These are phyloP conservation scores for Candida sanyiensis DNA, from an alignment of 805 yeast species.

Conservation along the genomic window DNA sequence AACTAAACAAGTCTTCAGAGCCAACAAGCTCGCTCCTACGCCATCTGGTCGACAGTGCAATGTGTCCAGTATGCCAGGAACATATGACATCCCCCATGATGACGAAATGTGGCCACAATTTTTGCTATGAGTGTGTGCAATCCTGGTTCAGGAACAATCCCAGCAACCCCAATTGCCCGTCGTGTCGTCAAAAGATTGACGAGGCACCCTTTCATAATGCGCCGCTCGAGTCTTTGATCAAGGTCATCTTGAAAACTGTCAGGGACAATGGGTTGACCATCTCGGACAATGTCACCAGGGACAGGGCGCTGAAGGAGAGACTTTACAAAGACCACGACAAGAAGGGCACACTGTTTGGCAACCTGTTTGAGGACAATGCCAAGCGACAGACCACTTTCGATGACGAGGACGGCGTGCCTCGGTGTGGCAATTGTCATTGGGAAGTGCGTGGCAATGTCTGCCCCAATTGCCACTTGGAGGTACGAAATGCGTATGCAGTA, in stretches of 20 bases:
- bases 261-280: background rate
- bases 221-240: background rate
- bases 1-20: constrained; percentile 12
- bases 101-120: constrained; percentile 67
- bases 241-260: background rate
- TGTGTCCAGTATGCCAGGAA: constrained; percentile 66
- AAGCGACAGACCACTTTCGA: constrained; percentile 50
- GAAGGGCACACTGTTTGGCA: constrained; percentile 39
- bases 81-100: constrained; percentile 60
- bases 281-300: constrained; percentile 6
- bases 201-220: constrained; percentile 46
- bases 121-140: constrained; percentile 61
- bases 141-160: constrained; percentile 50
- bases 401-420: constrained; percentile 62
- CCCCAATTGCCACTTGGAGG: constrained; percentile 57
- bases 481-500: constrained; percentile 27
- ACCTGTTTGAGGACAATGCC: constrained; percentile 36
- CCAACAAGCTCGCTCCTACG: constrained; percentile 13
- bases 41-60: constrained; percentile 26
- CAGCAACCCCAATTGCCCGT: constrained; percentile 56
- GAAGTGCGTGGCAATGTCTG: constrained; percentile 66
- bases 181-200: constrained; percentile 49
- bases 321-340: constrained; percentile 36
- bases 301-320: constrained; percentile 27
- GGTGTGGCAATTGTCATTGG: constrained; percentile 79